Base-by-base conservation (phyloP, 2,329 filamentous ascomycete species). In the Lanzia echinophila region DNA sequence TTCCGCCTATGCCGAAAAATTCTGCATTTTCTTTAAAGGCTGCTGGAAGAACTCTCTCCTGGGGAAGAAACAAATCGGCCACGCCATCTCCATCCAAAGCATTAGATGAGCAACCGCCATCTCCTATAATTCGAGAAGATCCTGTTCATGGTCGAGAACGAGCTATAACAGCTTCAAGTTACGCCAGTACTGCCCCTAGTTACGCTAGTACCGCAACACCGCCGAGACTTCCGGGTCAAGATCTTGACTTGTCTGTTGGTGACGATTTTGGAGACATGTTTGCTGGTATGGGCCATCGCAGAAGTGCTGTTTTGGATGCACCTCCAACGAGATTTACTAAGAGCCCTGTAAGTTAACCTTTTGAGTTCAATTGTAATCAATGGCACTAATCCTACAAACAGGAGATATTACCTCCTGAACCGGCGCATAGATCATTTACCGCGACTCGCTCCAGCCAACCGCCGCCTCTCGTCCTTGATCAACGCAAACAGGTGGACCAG, bases 241-340 rank as follows among this genome's bases (percentile, higher is more conserved):
- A 67, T 42, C 34, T 68, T 3, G 64, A 62, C 3, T 51, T 68
- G 36, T 67, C 62, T 48, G 42, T 69, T 15, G 67, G 66, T 47
- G 67, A 67, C 20, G 67, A 68, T 47, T 69, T 69, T 55, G 62
- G 61, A 17, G 65, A 67, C 7, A 69, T 69, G 67, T 69, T 69
- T 56, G 53, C 60, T 15, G 62, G 58, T 3, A 63, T 66, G 56
- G 63, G 54, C 43, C 67, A 68, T 42, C 58, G 64, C 7, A 64
- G 63, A 49, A 68, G 63, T 51, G 51, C 54, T 8, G 51, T 63
- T 10, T 36, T 65, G 50, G 64, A 67, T 44, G 55, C 57, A 8
- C 61, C 64, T 44, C 51, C 53, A 6, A 56, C 46, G 36, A 63
- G 62, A 46, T 57, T 56, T 44, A 58, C 65, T 11, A 57, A 58